Conservation (phyloP, 352 stramenopile genomes). For the Globisporangium okanoganense region DNA sequence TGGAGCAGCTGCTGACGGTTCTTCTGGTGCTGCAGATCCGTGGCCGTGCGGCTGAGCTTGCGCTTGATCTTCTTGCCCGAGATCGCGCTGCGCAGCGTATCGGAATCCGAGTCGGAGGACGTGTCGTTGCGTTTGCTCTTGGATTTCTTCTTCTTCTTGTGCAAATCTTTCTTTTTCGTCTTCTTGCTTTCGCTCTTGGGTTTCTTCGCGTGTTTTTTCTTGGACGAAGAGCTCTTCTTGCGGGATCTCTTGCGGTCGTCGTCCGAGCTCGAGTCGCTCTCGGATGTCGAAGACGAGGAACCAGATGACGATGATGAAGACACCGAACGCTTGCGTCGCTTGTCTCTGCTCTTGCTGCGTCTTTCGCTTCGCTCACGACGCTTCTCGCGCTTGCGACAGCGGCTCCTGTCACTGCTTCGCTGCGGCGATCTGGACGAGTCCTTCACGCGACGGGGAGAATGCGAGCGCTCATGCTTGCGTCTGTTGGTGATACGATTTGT, state of each 20-base stretch:
- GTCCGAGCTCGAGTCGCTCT: conserved; percentile 20
- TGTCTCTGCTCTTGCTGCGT: conserved; percentile 3
- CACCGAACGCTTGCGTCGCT: neutral
- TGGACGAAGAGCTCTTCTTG: conserved; percentile 11
- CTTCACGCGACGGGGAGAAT: conserved; percentile 1
- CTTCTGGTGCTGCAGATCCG: conserved; percentile 61
- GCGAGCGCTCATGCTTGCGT: conserved; percentile 19
- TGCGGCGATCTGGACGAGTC: conserved; percentile 5
- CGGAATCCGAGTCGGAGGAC: conserved; percentile 49
- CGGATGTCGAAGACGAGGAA: conserved; percentile 23
- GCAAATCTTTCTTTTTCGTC: conserved; percentile 34
- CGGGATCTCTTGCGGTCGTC: conserved; percentile 10
- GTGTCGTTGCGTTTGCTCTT: conserved; percentile 22
- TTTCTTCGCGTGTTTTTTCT: conserved; percentile 33
- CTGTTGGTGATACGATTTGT: neutral
- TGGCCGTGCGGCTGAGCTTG: conserved; percentile 53
- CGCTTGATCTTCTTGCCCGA: conserved; percentile 88
- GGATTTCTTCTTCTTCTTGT: conserved; percentile 34
- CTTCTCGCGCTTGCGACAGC: conserved; percentile 2
- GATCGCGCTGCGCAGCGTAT: conserved; percentile 74
- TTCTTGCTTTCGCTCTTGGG: conserved; percentile 24
- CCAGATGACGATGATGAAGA: conserved; percentile 15
- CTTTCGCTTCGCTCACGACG: neutral
- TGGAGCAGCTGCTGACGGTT: conserved; percentile 78
- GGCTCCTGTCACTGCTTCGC: neutral